Evolutionary conservation across 208 protist genomes (phyloP).

Genomic region (Leishmania mexicana): DNA sequence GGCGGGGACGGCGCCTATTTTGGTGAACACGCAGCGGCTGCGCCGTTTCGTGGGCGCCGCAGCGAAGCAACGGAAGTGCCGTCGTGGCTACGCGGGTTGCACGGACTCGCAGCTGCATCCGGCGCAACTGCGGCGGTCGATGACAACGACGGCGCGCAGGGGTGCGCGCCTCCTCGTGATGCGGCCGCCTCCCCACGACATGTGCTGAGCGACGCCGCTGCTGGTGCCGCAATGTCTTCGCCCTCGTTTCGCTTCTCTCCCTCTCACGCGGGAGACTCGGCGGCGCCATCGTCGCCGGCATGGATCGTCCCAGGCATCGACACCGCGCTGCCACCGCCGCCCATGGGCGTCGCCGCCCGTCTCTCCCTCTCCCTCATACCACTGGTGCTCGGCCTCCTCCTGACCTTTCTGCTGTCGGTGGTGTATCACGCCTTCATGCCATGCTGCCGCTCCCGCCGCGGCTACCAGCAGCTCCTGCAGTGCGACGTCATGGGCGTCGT

Average conservation of each 20-base stretch:
- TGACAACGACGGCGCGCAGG: not conserved
- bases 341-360: slow-evolving; percentile 11
- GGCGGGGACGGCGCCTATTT: not conserved
- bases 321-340: not conserved
- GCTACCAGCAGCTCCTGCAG: slow-evolving; percentile 58
- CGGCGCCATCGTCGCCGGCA: not conserved
- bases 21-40: not conserved
- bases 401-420: slow-evolving; percentile 58
- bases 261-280: not conserved
- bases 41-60: not conserved
- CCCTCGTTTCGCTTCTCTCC: not conserved
- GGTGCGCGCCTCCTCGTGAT: not conserved
- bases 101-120: not conserved
- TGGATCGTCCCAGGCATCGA: not conserved
- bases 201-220: not conserved
- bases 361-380: slow-evolving; percentile 24
- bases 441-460: slow-evolving; percentile 35
- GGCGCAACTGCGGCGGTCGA: not conserved
- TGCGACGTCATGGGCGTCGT: slow-evolving; percentile 61
- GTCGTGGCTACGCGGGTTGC: slow-evolving; percentile 19
- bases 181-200: not conserved
- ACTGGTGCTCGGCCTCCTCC: slow-evolving; percentile 23
- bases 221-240: not conserved
- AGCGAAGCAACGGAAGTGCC: not conserved
- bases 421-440: slow-evolving; percentile 73